These are phyloP conservation scores for Emmonsiellopsis sp. DNA, from an alignment of 2,329 filamentous ascomycete genomes.

Conservation along the genomic window DNA sequence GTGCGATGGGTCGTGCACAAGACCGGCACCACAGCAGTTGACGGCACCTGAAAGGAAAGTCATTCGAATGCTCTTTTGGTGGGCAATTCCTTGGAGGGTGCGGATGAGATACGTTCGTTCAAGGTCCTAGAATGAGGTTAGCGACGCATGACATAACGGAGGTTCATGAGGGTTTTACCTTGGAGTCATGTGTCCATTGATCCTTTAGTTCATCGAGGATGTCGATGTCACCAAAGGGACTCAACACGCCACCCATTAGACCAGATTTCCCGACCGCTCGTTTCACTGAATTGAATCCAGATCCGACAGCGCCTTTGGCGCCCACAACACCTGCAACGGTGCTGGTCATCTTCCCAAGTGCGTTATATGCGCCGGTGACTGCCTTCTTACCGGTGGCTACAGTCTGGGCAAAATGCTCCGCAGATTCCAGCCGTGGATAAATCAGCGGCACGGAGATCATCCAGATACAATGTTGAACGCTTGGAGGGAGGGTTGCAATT, in stretches of 20 bases:
- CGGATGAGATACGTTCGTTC: conserved; percentile 94
- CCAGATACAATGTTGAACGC: conserved; percentile 94
- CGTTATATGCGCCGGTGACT: conserved; percentile 91
- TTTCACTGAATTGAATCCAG: conserved; percentile 90
- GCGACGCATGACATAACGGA: not conserved
- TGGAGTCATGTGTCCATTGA: conserved; percentile 96
- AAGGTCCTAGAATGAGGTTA: conserved; percentile 51
- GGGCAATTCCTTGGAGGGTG: conserved; percentile 87
- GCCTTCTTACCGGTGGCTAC: conserved; percentile 93
- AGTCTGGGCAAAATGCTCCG: conserved; percentile 83
- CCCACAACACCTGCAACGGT: conserved; percentile 93
- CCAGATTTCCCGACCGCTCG: conserved; percentile 92
- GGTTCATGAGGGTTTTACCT: conserved; percentile 39
- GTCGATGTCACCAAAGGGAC: conserved; percentile 93
- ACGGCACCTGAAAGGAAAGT: conserved; percentile 90
- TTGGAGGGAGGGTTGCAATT: conserved; percentile 78
- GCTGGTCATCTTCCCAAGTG: conserved; percentile 88
- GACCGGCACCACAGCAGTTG: conserved; percentile 80
- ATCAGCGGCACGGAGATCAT: conserved; percentile 86
- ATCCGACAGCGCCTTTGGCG: conserved; percentile 83
- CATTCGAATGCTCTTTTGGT: conserved; percentile 93
- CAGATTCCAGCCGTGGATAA: conserved; percentile 82
- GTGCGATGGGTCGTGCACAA: conserved; percentile 87
- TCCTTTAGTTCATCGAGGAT: conserved; percentile 89
- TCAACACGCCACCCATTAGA: conserved; percentile 89